These are phyloP conservation scores for Mercurialis annua DNA, from an alignment of 345 rosid species.

Conservation along the genomic window DNA sequence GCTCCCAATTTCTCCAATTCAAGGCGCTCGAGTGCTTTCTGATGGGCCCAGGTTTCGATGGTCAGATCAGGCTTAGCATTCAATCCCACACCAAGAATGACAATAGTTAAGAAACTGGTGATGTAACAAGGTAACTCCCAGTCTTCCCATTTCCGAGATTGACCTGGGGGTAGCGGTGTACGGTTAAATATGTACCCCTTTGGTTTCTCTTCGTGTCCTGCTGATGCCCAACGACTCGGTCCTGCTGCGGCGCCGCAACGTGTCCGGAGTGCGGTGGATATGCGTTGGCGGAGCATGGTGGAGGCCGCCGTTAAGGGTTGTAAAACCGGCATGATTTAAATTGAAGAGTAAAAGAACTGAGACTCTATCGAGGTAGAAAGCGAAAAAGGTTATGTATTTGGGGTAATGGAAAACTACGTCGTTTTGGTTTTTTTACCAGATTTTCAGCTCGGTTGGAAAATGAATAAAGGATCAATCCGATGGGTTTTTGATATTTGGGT, in stretches of 20 bases:
- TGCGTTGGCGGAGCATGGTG: slow-evolving; percentile 61
- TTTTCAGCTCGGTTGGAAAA: too few species aligned
- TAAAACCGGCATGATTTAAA: slow-evolving; percentile 6
- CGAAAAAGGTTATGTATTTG: neutral
- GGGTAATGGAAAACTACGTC: slow-evolving; percentile 11
- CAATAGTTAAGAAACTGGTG: slow-evolving; percentile 92
- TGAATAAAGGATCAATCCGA: too few species aligned
- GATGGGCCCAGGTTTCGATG: slow-evolving; percentile 99
- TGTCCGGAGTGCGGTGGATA: slow-evolving; percentile 44
- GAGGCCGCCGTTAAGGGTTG: slow-evolving; percentile 32
- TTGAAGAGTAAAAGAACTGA: neutral
- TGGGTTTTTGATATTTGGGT: too few species aligned
- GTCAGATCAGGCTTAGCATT: slow-evolving; percentile 98
- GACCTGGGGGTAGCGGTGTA: slow-evolving; percentile 70
- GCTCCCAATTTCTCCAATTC: slow-evolving; percentile 52
- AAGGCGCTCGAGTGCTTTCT: slow-evolving; percentile 88
- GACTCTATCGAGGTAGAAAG: neutral
- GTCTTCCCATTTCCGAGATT: slow-evolving; percentile 92
- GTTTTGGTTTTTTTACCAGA: slow-evolving; percentile 10
- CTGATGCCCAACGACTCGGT: slow-evolving; percentile 71
- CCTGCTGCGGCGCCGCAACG: slow-evolving; percentile 42
- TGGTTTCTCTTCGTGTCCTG: slow-evolving; percentile 91
- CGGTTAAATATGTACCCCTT: slow-evolving; percentile 88
- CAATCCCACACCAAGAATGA: slow-evolving; percentile 94
- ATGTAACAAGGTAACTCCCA: slow-evolving; percentile 99